These are phyloP conservation scores for Wickerhamomyces tratensis DNA, from an alignment of 805 yeast species.

Conservation along the genomic window DNA sequence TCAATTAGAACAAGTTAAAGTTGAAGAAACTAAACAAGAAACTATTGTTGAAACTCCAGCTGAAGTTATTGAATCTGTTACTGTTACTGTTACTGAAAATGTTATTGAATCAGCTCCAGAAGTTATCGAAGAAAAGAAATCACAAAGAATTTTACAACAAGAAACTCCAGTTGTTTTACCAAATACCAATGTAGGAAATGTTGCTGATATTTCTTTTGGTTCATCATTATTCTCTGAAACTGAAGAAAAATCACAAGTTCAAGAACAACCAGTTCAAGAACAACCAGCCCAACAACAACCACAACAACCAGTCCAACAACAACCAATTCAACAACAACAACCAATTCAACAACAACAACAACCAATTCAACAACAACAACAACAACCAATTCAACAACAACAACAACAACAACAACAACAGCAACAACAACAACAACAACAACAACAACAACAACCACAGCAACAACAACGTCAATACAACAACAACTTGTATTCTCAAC, in stretches of 20 bases:
- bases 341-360: constrained; percentile 1
- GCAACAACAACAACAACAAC: constrained; percentile 8
- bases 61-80: constrained; percentile 1
- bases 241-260: constrained; percentile 19
- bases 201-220: constrained; percentile 56
- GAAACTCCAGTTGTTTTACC: constrained; percentile 46
- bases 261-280: constrained; percentile 9
- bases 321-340: constrained; percentile 1
- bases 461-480: constrained; percentile 7
- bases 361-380: constrained; percentile 9
- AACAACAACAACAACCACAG: constrained; percentile 12
- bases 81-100: constrained; percentile 2
- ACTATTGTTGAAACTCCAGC: neutral
- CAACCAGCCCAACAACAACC: constrained; percentile 8
- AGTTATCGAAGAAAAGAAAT: constrained; percentile 16
- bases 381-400: constrained; percentile 13
- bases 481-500: constrained; percentile 4
- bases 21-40: constrained; percentile 2
- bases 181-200: constrained; percentile 24
- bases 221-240: constrained; percentile 40
- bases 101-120: no score
- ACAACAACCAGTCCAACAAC: constrained; percentile 1
- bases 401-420: constrained; percentile 3
- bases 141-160: constrained; percentile 28
- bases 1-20: constrained; percentile 13